Evolutionary conservation across 352 stramenopile species (phyloP), one percentile per base, ranked within the genome.

Genomic region (Globisporangium mamillatum): DNA sequence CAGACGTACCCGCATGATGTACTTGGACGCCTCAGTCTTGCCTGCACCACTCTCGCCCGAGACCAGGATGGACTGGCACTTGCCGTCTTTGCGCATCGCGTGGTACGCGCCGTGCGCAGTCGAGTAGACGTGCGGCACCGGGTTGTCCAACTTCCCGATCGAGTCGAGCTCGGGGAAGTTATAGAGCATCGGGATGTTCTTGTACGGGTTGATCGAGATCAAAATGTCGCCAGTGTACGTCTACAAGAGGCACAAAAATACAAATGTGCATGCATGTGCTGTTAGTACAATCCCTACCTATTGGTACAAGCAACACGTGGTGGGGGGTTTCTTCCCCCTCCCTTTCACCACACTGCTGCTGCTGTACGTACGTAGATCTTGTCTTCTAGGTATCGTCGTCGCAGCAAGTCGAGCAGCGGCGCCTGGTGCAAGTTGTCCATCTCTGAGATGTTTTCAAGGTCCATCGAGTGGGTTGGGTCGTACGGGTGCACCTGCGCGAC

Each of bases 191-290:
- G 89, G 85, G 61, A 98, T 95, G 75, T 94, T 93, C 84, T 98
- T 98, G 89, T 98, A 98, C 62, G 95, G 95, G 75, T 98, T 98
- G 67, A 98, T 96, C 44, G 92, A 97, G 78, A 98, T 98, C 48
- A 98, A 77, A 22, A 98, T 97, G 65, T 98, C 94, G 29, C 93
- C 92, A 44, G 92, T 97, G 70, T 96, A 98, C 41, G 95, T 98
- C 79, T 94, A 69, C 25, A 38, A 3, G 59, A 7, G 55, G 20
- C 34, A 61, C 4, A 48, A 20, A 63, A 5, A 54, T 16, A 67
- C 41, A 20, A 22, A 4, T 50, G 4, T 8, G 4, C 41, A 16
- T n/a, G 41, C n/a, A 18, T 44, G 36, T 44, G 36, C 12, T 44
- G 41, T 50, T 50, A 20, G 44, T 52, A 52, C 6, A 52, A 22